A percentile compares a stretch with the other conserved stretches of the same genome.
phyloP scores from a whole-genome alignment of 768 basidiomycete genomes.

The Boletales sp. region DNA sequence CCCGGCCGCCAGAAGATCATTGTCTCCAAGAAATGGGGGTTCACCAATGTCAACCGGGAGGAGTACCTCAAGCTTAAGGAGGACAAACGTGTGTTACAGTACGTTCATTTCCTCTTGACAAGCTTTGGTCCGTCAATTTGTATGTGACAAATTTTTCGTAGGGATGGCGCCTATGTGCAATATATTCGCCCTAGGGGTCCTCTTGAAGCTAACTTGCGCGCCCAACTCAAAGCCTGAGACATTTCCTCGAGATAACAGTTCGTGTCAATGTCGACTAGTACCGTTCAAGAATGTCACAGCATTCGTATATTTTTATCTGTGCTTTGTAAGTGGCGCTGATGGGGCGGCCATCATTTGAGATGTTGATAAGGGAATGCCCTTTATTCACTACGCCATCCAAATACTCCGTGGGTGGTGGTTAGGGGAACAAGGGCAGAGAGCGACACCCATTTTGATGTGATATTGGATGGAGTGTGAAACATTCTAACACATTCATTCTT shows the following conservation, averaged over 20 bases:
- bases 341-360: neutral
- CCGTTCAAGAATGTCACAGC: conserved; percentile 16
- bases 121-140: neutral
- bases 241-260: conserved; percentile 4
- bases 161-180: conserved; percentile 92
- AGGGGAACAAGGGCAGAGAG: conserved; percentile 86
- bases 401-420: conserved; percentile 50
- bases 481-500: conserved; percentile 5
- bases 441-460: conserved; percentile 20
- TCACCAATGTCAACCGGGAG: conserved; percentile 89
- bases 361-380: conserved; percentile 36
- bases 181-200: conserved; percentile 88
- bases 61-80: conserved; percentile 88
- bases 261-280: conserved; percentile 14
- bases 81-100: conserved; percentile 87
- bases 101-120: conserved; percentile 33
- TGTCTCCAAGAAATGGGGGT: conserved; percentile 97
- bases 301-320: conserved; percentile 10
- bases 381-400: conserved; percentile 75
- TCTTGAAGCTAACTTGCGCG: conserved; percentile 80
- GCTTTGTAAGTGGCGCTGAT: conserved; percentile 5
- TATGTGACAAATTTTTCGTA: conserved; percentile 2
- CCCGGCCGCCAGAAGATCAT: conserved; percentile 98
- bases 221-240: conserved; percentile 69
- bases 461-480: conserved; percentile 18